phyloP scores from a whole-genome alignment of 2,329 filamentous ascomycete genomes.

The Calonectria crousiana region DNA sequence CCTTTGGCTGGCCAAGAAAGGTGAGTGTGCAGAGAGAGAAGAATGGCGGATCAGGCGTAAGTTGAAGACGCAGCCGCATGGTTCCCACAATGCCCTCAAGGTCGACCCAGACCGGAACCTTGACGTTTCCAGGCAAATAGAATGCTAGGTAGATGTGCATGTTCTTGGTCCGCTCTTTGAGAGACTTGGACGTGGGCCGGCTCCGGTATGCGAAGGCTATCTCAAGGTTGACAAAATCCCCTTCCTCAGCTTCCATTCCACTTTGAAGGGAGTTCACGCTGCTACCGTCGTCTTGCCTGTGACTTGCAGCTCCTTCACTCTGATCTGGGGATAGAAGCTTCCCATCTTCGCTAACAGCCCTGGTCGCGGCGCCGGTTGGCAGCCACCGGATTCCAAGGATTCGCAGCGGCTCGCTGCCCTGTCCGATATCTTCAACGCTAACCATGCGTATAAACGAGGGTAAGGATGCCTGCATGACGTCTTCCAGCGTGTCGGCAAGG shows the following conservation, averaged over 20 bases:
- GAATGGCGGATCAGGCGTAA: conserved; percentile 82
- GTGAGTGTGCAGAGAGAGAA: conserved; percentile 81
- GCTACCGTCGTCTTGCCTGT: conserved; percentile 53
- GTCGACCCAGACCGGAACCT: conserved; percentile 79
- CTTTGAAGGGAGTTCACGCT: conserved; percentile 54
- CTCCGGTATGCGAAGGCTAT: conserved; percentile 80
- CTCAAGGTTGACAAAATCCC: conserved; percentile 83
- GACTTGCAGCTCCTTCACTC: conserved; percentile 49
- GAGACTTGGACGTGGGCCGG: conserved; percentile 69
- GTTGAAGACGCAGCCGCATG: conserved; percentile 76
- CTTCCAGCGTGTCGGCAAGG: conserved; percentile 78
- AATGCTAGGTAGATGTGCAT: conserved; percentile 78
- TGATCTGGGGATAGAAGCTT: conserved; percentile 59
- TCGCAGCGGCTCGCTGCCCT: conserved; percentile 78
- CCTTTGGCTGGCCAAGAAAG: conserved; percentile 80
- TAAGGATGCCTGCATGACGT: conserved; percentile 83
- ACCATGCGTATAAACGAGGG: conserved; percentile 80
- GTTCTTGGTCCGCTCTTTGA: conserved; percentile 77
- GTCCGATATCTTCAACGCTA: conserved; percentile 80
- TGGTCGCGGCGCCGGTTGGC: conserved; percentile 75
- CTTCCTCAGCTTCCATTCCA: conserved; percentile 81
- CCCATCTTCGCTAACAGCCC: conserved; percentile 70
- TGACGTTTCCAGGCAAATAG: conserved; percentile 69
- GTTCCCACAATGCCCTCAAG: conserved; percentile 79
- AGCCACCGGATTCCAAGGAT: conserved; percentile 80